phyloP scores from a whole-genome alignment of 192 early-diverging fungal species.

The Lunasporangiospora selenospora region DNA sequence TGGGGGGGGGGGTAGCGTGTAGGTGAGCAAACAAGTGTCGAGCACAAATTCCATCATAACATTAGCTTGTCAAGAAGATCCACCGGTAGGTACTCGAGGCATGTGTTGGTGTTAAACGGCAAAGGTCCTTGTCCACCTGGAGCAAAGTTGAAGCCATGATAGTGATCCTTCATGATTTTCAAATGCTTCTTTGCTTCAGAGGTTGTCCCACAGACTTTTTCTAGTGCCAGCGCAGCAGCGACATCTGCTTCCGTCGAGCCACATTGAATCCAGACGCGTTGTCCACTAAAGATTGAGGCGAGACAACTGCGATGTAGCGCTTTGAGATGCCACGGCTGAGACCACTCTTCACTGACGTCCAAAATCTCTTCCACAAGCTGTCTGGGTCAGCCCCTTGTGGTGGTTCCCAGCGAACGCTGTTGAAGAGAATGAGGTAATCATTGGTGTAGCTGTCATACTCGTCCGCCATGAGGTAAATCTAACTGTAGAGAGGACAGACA shows the following conservation, averaged over 20 bases:
- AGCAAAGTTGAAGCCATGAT: slow-evolving; percentile 36
- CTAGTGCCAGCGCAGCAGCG: slow-evolving; percentile 18
- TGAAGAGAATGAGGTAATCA: slow-evolving; percentile 26
- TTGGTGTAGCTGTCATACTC: slow-evolving; percentile 50
- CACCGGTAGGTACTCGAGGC: slow-evolving; percentile 46
- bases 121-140: slow-evolving; percentile 20
- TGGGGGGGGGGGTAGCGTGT: slow-evolving; percentile 4
- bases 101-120: slow-evolving; percentile 40
- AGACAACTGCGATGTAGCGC: slow-evolving; percentile 30
- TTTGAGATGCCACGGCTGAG: slow-evolving; percentile 17
- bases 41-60: background rate
- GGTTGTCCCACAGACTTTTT: slow-evolving; percentile 17
- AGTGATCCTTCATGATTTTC: slow-evolving; percentile 37
- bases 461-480: slow-evolving; percentile 50
- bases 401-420: slow-evolving; percentile 21
- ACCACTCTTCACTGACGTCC: slow-evolving; percentile 33
- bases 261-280: slow-evolving; percentile 30
- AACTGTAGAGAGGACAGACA: slow-evolving; percentile 1
- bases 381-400: slow-evolving; percentile 1
- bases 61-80: slow-evolving; percentile 9
- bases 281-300: slow-evolving; percentile 22
- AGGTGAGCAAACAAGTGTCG: slow-evolving; percentile 6
- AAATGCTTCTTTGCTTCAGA: slow-evolving; percentile 28
- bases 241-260: slow-evolving; percentile 29
- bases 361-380: slow-evolving; percentile 44